phyloP scores from a whole-genome alignment of 2,329 filamentous ascomycete species.

The Oidium heveae region DNA sequence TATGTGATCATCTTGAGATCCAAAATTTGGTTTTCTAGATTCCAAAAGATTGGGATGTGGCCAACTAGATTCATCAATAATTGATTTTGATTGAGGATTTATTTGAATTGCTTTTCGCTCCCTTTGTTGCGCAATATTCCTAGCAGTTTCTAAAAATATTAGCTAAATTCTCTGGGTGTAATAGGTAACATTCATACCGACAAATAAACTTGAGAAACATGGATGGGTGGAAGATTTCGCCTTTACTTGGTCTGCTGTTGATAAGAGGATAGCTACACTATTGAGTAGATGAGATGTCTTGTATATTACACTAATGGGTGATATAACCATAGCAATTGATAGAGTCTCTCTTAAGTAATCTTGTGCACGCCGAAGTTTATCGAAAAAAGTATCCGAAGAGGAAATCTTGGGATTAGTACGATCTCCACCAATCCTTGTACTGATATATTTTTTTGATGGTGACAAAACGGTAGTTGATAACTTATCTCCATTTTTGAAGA shows the following conservation, averaged over 20 bases:
- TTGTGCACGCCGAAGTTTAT: constrained; percentile 32
- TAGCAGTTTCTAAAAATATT: constrained; percentile 29
- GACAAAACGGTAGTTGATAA: constrained; percentile 6
- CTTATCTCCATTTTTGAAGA: constrained; percentile 7
- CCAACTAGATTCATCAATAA: constrained; percentile 19
- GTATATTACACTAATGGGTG: constrained; percentile 30
- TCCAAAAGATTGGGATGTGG: constrained; percentile 14
- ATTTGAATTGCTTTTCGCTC: constrained; percentile 28
- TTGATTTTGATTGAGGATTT: constrained; percentile 5
- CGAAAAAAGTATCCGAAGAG: constrained; percentile 15
- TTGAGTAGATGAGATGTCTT: constrained; percentile 37
- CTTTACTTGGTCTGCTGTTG: constrained; percentile 28
- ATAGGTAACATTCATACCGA: constrained; percentile 13
- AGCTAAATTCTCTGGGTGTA: constrained; percentile 1
- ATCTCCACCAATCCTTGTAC: constrained; percentile 3
- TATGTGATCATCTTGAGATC: constrained; percentile 23
- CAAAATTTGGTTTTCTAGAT: constrained; percentile 21
- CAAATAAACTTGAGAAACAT: constrained; percentile 33
- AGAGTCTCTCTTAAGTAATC: constrained; percentile 40
- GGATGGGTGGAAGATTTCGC: constrained; percentile 23
- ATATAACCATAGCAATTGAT: constrained; percentile 20
- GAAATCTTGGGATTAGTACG: constrained; percentile 7
- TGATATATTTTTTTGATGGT: constrained; percentile 7
- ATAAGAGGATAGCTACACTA: constrained; percentile 38
- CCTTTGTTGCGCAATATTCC: constrained; percentile 41